These are phyloP conservation scores for Phaeosphaeria sp. DNA, from an alignment of 2,329 filamentous ascomycete genomes.

Conservation along the genomic window DNA sequence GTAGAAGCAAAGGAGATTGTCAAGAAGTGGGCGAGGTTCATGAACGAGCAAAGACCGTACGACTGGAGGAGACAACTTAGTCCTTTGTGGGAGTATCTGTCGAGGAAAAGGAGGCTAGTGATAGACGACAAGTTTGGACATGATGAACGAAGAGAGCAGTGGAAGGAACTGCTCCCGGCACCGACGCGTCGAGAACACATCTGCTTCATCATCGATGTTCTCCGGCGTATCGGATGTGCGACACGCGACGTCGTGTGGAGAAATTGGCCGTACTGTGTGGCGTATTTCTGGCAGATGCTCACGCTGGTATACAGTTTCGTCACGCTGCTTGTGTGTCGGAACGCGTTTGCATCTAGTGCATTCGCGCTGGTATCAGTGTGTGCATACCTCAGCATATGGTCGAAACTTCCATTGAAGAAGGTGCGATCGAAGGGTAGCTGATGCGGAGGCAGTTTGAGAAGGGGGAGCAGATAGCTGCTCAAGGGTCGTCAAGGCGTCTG, in stretches of 20 bases:
- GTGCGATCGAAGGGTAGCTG: background rate
- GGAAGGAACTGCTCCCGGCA: constrained; percentile 9
- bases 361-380: constrained; percentile 13
- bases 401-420: background rate
- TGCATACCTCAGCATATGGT: constrained; percentile 4
- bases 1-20: constrained; percentile 9
- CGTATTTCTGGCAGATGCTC: constrained; percentile 14
- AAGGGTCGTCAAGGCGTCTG: background rate
- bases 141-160: constrained; percentile 9
- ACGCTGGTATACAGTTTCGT: constrained; percentile 13
- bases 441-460: background rate
- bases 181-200: constrained; percentile 5
- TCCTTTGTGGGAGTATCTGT: constrained; percentile 12
- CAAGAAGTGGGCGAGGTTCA: constrained; percentile 18
- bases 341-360: constrained; percentile 8
- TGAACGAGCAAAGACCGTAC: constrained; percentile 16
- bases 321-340: constrained; percentile 8
- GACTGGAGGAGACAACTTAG: constrained; percentile 6
- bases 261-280: constrained; percentile 1
- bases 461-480: background rate
- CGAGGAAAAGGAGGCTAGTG: background rate
- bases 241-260: background rate
- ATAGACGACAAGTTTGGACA: background rate
- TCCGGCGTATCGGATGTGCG: background rate
- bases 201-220: background rate